Evolutionary conservation across 2,329 filamentous ascomycete species (phyloP).

Genomic region (Fusarium heterosporum): DNA sequence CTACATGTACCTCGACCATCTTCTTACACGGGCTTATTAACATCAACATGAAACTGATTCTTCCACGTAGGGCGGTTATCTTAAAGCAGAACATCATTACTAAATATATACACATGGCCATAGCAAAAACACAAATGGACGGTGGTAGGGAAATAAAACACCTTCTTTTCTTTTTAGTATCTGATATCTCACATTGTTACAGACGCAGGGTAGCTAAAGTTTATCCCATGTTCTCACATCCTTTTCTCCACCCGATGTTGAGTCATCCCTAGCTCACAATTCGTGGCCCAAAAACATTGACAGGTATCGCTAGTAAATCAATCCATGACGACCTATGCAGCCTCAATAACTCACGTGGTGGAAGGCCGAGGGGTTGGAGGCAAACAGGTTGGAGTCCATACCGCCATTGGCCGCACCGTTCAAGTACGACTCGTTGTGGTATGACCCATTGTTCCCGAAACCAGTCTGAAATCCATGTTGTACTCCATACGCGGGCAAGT

Average conservation of each 20-base stretch:
- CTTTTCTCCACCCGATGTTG: slow-evolving; percentile 2
- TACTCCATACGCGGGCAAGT: slow-evolving; percentile 32
- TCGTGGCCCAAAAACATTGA: not conserved
- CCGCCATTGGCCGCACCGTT: slow-evolving; percentile 13
- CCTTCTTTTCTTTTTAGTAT: slow-evolving; percentile 36
- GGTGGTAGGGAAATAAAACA: not conserved
- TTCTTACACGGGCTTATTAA: too few relatives aligned
- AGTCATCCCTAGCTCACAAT: not conserved
- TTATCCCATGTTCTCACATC: not conserved
- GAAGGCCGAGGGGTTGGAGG: not conserved
- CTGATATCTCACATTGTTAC: slow-evolving; percentile 17
- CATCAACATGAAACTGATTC: not conserved
- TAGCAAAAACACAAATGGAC: not conserved
- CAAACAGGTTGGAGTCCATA: slow-evolving; percentile 4
- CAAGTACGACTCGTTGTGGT: slow-evolving; percentile 11
- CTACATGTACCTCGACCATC: too few relatives aligned
- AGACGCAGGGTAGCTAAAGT: slow-evolving; percentile 24
- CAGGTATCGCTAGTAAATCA: not conserved
- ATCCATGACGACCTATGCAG: not conserved
- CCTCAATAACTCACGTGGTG: slow-evolving; percentile 21
- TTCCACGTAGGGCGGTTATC: not conserved
- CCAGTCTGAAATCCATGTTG: slow-evolving; percentile 13
- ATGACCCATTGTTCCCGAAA: slow-evolving; percentile 10
- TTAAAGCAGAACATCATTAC: not conserved
- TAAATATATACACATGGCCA: not conserved